Evolutionary conservation across 129 eudicot genomes (phyloP).

Genomic region (Saposhnikovia divaricata): DNA sequence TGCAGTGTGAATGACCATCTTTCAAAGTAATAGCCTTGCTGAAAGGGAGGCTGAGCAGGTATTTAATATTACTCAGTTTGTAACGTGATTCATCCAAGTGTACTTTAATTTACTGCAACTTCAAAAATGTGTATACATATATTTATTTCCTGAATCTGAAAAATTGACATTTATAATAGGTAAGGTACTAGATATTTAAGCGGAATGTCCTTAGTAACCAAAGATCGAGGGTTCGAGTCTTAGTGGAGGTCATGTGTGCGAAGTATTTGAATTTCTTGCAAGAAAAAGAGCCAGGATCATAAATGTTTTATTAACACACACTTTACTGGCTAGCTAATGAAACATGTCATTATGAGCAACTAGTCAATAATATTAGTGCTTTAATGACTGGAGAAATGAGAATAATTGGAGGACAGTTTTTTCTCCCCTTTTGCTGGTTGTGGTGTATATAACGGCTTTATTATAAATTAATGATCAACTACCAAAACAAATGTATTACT

Average conservation of each 20-base stretch:
- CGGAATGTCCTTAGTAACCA: too few species aligned
- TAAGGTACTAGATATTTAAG: background rate
- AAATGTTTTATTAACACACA: background rate
- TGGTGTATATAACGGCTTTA: background rate
- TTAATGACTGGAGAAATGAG: background rate
- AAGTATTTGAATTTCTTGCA: too few species aligned
- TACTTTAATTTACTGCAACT: background rate
- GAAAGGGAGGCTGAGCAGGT: slow-evolving; percentile 36
- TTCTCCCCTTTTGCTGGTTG: background rate
- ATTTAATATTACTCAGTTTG: background rate
- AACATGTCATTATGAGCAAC: background rate
- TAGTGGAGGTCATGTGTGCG: too few species aligned
- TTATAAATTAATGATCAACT: background rate
- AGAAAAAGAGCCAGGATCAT: too few species aligned
- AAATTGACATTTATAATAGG: background rate
- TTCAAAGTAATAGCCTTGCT: slow-evolving; percentile 18
- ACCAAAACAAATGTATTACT: background rate
- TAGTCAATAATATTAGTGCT: background rate
- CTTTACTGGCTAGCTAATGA: background rate
- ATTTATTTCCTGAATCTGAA: background rate
- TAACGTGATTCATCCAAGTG: background rate
- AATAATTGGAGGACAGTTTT: background rate
- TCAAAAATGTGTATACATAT: too few species aligned
- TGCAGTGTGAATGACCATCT: slow-evolving; percentile 27
- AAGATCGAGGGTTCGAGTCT: too few species aligned